phyloP scores from a whole-genome alignment of 1,284 basidiomycete genomes.

The Sanghuangporus baumii region DNA sequence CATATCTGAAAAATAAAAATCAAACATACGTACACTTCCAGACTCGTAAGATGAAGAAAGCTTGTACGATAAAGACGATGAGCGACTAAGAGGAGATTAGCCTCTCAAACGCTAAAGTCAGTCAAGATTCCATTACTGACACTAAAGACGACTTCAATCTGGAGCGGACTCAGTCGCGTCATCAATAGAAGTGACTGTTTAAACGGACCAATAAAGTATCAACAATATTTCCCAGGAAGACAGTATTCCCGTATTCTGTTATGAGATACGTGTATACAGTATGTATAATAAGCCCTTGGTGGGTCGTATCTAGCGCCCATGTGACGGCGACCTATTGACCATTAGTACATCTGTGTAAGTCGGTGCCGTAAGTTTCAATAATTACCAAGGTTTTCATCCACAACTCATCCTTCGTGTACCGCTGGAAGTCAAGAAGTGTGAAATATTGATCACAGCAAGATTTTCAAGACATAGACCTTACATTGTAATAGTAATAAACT shows the following conservation, averaged over 20 bases:
- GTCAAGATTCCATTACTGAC: background rate
- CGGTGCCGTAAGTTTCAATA: background rate
- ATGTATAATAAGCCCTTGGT: conserved; percentile 18
- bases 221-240: conserved; percentile 9
- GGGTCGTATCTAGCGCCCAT: conserved; percentile 16
- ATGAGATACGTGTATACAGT: conserved; percentile 18
- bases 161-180: background rate
- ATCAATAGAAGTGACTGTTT: background rate
- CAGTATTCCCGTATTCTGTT: conserved; percentile 13
- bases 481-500: conserved; percentile 16
- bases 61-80: conserved; percentile 13
- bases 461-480: background rate
- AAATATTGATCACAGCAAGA: background rate
- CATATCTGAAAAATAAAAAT: background rate
- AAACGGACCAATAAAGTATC: conserved; percentile 13
- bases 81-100: background rate
- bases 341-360: background rate
- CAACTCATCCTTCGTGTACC: conserved; percentile 11
- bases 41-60: conserved; percentile 14
- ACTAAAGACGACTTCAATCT: conserved; percentile 10
- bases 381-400: conserved; percentile 13
- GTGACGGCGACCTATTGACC: conserved; percentile 6
- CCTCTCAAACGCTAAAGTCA: background rate
- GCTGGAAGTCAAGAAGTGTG: background rate
- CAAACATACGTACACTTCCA: conserved; percentile 12